Conservation (phyloP, 1,284 basidiomycete genomes). For the Cutaneotrichosporon arboriforme region DNA sequence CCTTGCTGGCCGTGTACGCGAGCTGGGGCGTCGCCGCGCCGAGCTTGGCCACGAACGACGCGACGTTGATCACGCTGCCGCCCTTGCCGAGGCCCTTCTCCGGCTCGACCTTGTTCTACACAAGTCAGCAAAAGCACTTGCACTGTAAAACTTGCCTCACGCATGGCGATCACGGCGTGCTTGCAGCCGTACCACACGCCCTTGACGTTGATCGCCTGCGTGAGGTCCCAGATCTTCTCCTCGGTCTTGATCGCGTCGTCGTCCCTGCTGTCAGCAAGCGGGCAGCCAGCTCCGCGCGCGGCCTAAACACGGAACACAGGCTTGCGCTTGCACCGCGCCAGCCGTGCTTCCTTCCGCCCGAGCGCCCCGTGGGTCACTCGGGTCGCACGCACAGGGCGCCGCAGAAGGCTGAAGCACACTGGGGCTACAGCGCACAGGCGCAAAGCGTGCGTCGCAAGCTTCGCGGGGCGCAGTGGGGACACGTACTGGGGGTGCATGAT, state of each 20-base stretch:
- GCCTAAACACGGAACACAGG: too few relatives aligned
- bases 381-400: too few relatives aligned
- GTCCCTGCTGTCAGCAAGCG: slow-evolving; percentile 50
- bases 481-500: slow-evolving; percentile 75
- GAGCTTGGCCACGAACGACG: slow-evolving; percentile 87
- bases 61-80: slow-evolving; percentile 93
- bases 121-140: background rate
- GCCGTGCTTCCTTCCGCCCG: background rate
- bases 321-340: background rate
- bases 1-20: slow-evolving; percentile 64
- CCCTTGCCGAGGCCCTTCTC: slow-evolving; percentile 72
- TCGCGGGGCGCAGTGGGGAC: too few relatives aligned
- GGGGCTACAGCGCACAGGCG: too few relatives aligned
- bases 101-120: slow-evolving; percentile 69
- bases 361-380: too few relatives aligned
- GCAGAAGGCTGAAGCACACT: background rate
- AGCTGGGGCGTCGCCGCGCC: slow-evolving; percentile 94
- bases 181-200: slow-evolving; percentile 99
- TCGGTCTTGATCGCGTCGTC: slow-evolving; percentile 93
- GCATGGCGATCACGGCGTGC: slow-evolving; percentile 92
- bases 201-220: slow-evolving; percentile 91
- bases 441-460: too few relatives aligned
- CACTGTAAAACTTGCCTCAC: slow-evolving; percentile 46
- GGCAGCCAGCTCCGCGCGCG: too few relatives aligned
- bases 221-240: slow-evolving; percentile 91